These are phyloP conservation scores for Xylaria venustula DNA, from an alignment of 495 filamentous ascomycete genomes.

Conservation along the genomic window DNA sequence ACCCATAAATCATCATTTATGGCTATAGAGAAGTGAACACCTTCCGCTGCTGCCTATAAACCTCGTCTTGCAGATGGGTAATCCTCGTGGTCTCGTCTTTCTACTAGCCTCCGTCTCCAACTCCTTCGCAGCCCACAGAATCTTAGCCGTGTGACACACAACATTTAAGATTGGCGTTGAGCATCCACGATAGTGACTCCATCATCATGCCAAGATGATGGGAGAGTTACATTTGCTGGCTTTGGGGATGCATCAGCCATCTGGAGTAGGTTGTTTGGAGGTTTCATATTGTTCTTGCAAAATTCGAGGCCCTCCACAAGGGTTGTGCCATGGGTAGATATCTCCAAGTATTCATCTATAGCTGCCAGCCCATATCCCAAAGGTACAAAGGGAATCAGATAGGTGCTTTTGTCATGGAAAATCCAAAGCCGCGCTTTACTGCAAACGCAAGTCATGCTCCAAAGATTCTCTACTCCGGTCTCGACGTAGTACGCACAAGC, in stretches of 20 bases:
- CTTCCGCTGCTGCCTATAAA: not conserved
- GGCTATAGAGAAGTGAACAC: not conserved
- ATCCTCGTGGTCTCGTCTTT: not conserved
- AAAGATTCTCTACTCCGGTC: not conserved
- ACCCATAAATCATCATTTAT: not conserved
- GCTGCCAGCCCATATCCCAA: slow-evolving; percentile 6
- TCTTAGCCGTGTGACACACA: not conserved
- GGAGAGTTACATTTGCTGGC: slow-evolving; percentile 16
- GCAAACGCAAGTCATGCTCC: slow-evolving; percentile 17
- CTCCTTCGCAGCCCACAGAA: not conserved
- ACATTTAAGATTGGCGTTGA: slow-evolving; percentile 5
- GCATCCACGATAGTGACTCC: slow-evolving; percentile 17
- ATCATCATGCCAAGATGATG: slow-evolving; percentile 13
- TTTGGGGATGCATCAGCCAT: slow-evolving; percentile 13
- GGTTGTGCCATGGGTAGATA: slow-evolving; percentile 16
- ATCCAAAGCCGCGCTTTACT: slow-evolving; percentile 17
- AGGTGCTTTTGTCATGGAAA: slow-evolving; percentile 2
- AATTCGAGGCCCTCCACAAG: slow-evolving; percentile 11
- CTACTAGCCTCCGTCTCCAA: not conserved
- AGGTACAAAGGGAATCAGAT: slow-evolving; percentile 15
- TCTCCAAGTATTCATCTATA: slow-evolving; percentile 15
- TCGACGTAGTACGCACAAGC: slow-evolving; percentile 6
- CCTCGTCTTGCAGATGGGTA: not conserved
- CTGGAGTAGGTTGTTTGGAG: slow-evolving; percentile 7
- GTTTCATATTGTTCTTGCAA: slow-evolving; percentile 7